A percentile compares a stretch with the other conserved stretches of the same genome.
Evolutionary conservation across 768 basidiomycete species (phyloP).

Genomic region (Crassisporium funariophilum): DNA sequence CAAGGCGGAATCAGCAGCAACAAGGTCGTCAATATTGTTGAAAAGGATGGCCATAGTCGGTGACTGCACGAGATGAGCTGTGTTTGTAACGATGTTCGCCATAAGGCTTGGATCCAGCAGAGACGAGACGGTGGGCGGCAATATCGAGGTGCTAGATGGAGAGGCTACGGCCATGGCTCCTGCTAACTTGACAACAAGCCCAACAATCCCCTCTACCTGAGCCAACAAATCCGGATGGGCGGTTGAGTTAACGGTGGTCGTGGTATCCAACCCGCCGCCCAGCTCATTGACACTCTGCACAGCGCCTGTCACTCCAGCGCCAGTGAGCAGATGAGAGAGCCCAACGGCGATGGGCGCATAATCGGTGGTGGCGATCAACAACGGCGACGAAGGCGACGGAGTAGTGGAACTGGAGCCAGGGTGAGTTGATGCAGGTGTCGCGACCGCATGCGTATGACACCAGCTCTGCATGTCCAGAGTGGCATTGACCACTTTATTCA

Average conservation of each 20-base stretch:
- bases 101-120: slow-evolving; percentile 4
- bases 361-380: not conserved
- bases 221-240: slow-evolving; percentile 18
- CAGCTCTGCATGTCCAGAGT: slow-evolving; percentile 14
- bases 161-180: slow-evolving; percentile 8
- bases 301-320: slow-evolving; percentile 12
- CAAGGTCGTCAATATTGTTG: slow-evolving; percentile 3
- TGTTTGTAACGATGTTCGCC: slow-evolving; percentile 2
- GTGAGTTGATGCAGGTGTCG: not conserved
- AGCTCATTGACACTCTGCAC: slow-evolving; percentile 13
- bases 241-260: slow-evolving; percentile 6
- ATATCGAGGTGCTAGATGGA: too few species aligned
- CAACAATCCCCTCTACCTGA: slow-evolving; percentile 19
- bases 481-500: slow-evolving; percentile 9
- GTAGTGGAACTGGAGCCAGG: slow-evolving; percentile 1
- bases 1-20: not conserved
- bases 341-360: slow-evolving; percentile 16
- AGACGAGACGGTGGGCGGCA: too few species aligned
- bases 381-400: too few species aligned
- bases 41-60: slow-evolving; percentile 1
- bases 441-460: slow-evolving; percentile 10
- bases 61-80: slow-evolving; percentile 5
- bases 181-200: slow-evolving; percentile 20
- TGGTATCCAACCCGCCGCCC: slow-evolving; percentile 8
- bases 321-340: slow-evolving; percentile 15